Conservation (phyloP, 768 basidiomycete species). For the Auricularia heimuer region DNA sequence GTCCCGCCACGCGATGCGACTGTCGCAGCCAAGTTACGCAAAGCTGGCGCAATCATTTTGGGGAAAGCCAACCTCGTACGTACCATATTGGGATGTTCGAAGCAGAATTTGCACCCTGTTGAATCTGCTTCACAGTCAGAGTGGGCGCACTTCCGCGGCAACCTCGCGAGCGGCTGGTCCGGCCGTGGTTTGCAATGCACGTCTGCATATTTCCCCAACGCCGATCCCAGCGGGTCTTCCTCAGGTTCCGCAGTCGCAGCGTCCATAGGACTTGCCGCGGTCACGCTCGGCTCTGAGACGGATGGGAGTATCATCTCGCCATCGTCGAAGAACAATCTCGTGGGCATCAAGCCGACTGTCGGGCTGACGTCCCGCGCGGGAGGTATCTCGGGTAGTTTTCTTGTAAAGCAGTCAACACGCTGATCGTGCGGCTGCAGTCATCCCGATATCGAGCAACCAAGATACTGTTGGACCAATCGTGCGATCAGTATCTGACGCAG, state of each 20-base stretch:
- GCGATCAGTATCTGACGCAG: conserved; percentile 29
- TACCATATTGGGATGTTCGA: background rate
- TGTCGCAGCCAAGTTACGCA: conserved; percentile 22
- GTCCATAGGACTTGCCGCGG: background rate
- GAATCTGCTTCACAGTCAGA: conserved; percentile 24
- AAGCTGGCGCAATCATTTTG: conserved; percentile 12
- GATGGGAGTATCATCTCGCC: conserved; percentile 37
- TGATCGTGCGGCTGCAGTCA: conserved; percentile 19
- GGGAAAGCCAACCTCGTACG: conserved; percentile 41
- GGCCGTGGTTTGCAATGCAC: conserved; percentile 42
- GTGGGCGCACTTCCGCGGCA: conserved; percentile 40
- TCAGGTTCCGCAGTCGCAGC: background rate
- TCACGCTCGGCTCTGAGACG: conserved; percentile 31
- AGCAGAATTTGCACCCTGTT: too few relatives aligned
- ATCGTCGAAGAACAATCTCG: conserved; percentile 31
- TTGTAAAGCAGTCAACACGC: too few relatives aligned
- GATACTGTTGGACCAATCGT: conserved; percentile 27
- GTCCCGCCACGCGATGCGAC: conserved; percentile 26
- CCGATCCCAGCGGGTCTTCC: conserved; percentile 22
- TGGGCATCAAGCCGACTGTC: conserved; percentile 30
- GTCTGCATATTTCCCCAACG: conserved; percentile 38
- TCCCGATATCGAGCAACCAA: conserved; percentile 34
- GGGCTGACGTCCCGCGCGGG: conserved; percentile 32
- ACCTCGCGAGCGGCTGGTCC: conserved; percentile 47
- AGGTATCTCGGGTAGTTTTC: conserved; percentile 15